phyloP scores from a whole-genome alignment of 148 eudicot species.

The Camellia sinensis region DNA sequence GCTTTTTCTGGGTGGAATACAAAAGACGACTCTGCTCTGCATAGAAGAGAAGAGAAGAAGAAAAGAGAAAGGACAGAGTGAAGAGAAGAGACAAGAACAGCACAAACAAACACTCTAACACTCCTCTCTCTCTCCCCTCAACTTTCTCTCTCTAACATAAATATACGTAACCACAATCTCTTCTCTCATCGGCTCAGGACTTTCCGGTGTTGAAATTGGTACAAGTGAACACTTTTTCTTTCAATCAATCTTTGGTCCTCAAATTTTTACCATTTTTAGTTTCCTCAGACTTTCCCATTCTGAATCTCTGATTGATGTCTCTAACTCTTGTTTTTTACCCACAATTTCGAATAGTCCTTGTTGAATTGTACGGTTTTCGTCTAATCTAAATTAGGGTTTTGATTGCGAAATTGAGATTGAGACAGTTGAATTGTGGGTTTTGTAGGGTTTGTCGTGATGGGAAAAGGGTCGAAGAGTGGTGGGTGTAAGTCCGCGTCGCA shows the following conservation, averaged over 20 bases:
- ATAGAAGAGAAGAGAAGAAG: neutral
- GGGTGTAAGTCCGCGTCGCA: constrained; percentile 75
- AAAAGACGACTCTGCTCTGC: neutral
- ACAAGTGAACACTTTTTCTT: neutral
- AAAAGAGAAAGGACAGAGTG: neutral
- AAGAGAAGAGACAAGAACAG: neutral
- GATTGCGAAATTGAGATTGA: constrained; percentile 10
- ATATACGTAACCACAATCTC: neutral
- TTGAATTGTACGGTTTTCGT: neutral
- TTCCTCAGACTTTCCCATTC: neutral
- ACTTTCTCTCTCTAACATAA: neutral
- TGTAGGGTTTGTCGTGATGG: constrained; percentile 43
- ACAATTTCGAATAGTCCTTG: neutral
- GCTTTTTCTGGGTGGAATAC: neutral
- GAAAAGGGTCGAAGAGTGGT: constrained; percentile 65
- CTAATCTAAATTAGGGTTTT: neutral
- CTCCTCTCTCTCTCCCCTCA: neutral
- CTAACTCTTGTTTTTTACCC: neutral
- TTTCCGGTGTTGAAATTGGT: neutral
- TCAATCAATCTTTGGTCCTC: neutral
- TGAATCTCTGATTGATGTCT: neutral
- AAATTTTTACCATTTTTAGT: neutral
- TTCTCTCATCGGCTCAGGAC: neutral
- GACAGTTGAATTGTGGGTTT: constrained; percentile 9
- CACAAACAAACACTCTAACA: neutral